Percentiles rank a stretch among this genome's conserved stretches.
phyloP scores from a whole-genome alignment of 2,329 filamentous ascomycete genomes.

The Acrocalymma vagum region DNA sequence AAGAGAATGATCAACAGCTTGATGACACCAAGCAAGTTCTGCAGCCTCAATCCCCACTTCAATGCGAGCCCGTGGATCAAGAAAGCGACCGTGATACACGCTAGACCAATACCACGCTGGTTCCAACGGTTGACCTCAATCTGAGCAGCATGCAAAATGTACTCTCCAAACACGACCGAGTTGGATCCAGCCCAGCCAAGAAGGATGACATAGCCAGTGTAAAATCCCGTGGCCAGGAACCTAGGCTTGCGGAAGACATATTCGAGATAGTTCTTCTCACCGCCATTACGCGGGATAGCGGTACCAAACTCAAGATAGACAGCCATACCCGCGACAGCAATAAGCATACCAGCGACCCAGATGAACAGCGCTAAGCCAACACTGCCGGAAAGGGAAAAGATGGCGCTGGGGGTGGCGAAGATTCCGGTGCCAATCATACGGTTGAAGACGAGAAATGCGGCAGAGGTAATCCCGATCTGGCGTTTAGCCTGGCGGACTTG shows the following conservation, averaged over 20 bases:
- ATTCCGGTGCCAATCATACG: slow-evolving; percentile 74
- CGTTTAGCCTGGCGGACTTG: slow-evolving; percentile 36
- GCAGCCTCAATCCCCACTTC: slow-evolving; percentile 72
- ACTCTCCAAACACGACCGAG: slow-evolving; percentile 75
- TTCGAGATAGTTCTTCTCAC: slow-evolving; percentile 74
- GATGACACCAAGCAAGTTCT: slow-evolving; percentile 71
- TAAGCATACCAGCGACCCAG: slow-evolving; percentile 70
- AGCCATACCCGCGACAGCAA: slow-evolving; percentile 69
- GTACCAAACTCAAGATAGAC: slow-evolving; percentile 74
- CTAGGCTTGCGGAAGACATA: slow-evolving; percentile 68
- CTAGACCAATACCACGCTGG: slow-evolving; percentile 72
- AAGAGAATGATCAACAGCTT: slow-evolving; percentile 73
- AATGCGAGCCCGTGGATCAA: slow-evolving; percentile 70
- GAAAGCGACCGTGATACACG: slow-evolving; percentile 71
- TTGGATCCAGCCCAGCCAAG: slow-evolving; percentile 72
- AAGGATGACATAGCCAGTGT: slow-evolving; percentile 68
- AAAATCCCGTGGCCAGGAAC: slow-evolving; percentile 69
- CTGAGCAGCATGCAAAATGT: slow-evolving; percentile 71
- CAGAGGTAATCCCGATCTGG: slow-evolving; percentile 37
- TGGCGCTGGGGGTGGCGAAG: slow-evolving; percentile 69
- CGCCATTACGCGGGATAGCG: slow-evolving; percentile 70
- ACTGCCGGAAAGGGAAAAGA: slow-evolving; percentile 65
- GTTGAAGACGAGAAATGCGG: slow-evolving; percentile 62
- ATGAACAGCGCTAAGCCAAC: slow-evolving; percentile 70
- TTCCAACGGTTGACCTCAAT: slow-evolving; percentile 72